Conservation (phyloP, 2,329 filamentous ascomycete species). For the Alternaria triticina region DNA sequence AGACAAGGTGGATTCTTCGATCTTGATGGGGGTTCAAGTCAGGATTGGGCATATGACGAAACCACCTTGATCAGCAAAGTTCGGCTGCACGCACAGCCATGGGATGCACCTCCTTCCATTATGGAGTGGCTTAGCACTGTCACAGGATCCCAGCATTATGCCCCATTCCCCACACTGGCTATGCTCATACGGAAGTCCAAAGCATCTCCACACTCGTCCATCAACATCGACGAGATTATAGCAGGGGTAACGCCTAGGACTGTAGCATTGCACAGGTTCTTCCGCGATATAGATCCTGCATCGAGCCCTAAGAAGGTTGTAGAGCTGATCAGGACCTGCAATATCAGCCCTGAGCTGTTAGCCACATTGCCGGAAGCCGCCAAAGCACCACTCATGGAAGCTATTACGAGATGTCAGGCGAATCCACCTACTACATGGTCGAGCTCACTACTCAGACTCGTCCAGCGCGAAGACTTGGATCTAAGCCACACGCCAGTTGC, state of each 20-base stretch:
- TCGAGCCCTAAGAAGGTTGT: constrained; percentile 66
- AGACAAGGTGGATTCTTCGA: constrained; percentile 62
- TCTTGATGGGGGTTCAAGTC: constrained; percentile 64
- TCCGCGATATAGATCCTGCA: constrained; percentile 55
- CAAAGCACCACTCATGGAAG: constrained; percentile 80
- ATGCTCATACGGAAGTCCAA: constrained; percentile 46
- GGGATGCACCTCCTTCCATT: constrained; percentile 62
- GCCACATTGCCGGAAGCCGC: constrained; percentile 87
- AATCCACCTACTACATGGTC: constrained; percentile 80
- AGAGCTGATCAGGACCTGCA: constrained; percentile 74
- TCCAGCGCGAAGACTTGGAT: constrained; percentile 82
- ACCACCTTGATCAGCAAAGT: constrained; percentile 44
- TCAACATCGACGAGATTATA: constrained; percentile 45
- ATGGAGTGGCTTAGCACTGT: constrained; percentile 57
- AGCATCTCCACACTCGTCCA: constrained; percentile 45
- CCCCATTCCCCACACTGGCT: constrained; percentile 47
- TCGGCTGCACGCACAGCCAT: constrained; percentile 41
- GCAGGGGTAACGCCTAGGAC: constrained; percentile 59
- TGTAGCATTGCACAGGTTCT: constrained; percentile 71
- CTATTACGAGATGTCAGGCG: constrained; percentile 83
- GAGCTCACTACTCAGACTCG: constrained; percentile 71
- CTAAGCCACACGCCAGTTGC: constrained; percentile 25
- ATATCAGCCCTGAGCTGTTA: constrained; percentile 70
- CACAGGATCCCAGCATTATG: constrained; percentile 36
- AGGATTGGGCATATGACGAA: constrained; percentile 64